Evolutionary conservation across 1,284 basidiomycete species (phyloP), one percentile per base, ranked within the genome.

Genomic region (Singerocomus inundabilis): DNA sequence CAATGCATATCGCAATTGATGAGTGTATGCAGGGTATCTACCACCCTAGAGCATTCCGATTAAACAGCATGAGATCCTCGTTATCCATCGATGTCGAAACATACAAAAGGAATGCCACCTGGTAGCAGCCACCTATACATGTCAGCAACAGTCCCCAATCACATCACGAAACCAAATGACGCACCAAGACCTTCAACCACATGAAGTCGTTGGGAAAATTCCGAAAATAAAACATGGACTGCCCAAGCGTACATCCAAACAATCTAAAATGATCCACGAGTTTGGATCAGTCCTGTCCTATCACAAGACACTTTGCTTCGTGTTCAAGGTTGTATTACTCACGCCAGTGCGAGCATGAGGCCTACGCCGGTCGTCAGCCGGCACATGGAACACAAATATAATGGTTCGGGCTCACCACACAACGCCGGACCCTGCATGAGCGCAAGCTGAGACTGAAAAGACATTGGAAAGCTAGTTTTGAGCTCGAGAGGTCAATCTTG

Each of bases 141-240:
- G n/a, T 58, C 26, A 51, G 29, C n/a, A 33, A 18, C 2, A 4
- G 21, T 0, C 2, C 5, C 1, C 3, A 37, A 10, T 11, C 11
- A 25, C 4, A 30, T 1, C n/a, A n/a, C n/a, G n/a, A 8, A 38
- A 11, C n/a, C 12, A 15, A 41, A 26, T 5, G 4, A 50, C 55
- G 29, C 21, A 60, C 56, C 46, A 38, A 1, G 0, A 9, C 21
- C 18, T 60, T 60, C 41, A 60, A 33, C 9, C 38, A 33, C 28
- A 10, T 57, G 6, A 57, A n/a, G 37, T 59, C 57, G 4, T 16
- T 28, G 8, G 55, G 49, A 30, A 57, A 59, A 26, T 25, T 54
- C 13, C 6, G 26, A 26, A 51, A 43, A n/a, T 60, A 60, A 31
- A 55, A 55, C 3, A 49, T 29, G 13, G 34, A 40, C 24, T 54